phyloP scores from a whole-genome alignment of 768 basidiomycete species.

The Amanita subjunquillea region DNA sequence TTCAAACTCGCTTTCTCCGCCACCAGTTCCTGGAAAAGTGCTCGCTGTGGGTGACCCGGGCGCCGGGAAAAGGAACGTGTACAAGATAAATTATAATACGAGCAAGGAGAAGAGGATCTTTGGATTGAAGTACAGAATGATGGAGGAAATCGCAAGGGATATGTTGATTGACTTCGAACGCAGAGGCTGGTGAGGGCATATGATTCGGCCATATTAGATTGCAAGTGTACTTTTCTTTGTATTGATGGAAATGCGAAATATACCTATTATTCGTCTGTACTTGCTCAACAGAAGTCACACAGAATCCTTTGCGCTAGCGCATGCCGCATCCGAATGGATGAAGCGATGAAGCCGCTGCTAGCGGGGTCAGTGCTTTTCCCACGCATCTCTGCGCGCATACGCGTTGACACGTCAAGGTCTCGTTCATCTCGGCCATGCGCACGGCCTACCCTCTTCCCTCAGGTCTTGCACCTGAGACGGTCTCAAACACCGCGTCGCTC shows the following conservation, averaged over 20 bases:
- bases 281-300: too few relatives aligned
- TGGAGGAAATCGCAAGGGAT: slow-evolving; percentile 8
- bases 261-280: too few relatives aligned
- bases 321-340: too few relatives aligned
- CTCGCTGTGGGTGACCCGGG: slow-evolving; percentile 14
- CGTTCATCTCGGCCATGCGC: slow-evolving; percentile 42
- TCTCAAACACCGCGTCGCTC: slow-evolving; percentile 83
- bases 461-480: slow-evolving; percentile 57
- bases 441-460: slow-evolving; percentile 66
- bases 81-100: neutral
- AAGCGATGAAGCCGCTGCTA: too few relatives aligned
- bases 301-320: too few relatives aligned
- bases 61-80: neutral
- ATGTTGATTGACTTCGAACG: slow-evolving; percentile 1
- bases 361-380: too few relatives aligned
- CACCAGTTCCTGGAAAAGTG: slow-evolving; percentile 15
- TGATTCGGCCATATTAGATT: too few relatives aligned
- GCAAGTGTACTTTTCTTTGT: too few relatives aligned
- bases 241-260: too few relatives aligned
- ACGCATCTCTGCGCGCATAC: too few relatives aligned
- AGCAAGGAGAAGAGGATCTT: neutral
- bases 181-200: neutral
- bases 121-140: slow-evolving; percentile 2
- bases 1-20: slow-evolving; percentile 17
- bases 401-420: neutral